These are phyloP conservation scores for Cryptococcus sp. DNA, from an alignment of 1,284 basidiomycete species.

Conservation along the genomic window DNA sequence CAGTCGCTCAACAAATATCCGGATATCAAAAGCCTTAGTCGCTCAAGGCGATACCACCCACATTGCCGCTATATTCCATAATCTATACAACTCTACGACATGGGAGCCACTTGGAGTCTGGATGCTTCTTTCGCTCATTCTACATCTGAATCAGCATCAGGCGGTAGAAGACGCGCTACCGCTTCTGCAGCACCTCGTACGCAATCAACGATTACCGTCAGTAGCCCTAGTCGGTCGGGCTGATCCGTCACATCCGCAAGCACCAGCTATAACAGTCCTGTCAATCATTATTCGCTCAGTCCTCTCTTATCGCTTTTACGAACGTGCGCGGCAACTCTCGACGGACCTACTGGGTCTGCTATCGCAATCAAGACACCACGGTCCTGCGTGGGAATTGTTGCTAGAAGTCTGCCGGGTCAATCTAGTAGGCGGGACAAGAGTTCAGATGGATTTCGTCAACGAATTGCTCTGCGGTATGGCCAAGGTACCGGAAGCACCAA, in stretches of 20 bases:
- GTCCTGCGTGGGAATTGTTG: not conserved
- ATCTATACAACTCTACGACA: conserved; percentile 8
- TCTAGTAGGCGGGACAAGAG: not conserved
- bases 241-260: conserved; percentile 1
- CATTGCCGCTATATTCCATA: conserved; percentile 15
- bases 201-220: not conserved
- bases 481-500: not conserved
- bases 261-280: not conserved
- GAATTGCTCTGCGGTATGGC: not conserved
- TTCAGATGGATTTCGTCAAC: not conserved
- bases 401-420: not conserved
- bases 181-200: not conserved
- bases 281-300: not conserved
- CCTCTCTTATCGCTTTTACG: not conserved
- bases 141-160: conserved; percentile 10
- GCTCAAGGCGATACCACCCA: conserved; percentile 3
- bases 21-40: conserved; percentile 1
- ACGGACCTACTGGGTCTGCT: not conserved
- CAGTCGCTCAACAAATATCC: conserved; percentile 5
- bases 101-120: conserved; percentile 15
- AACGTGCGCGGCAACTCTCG: not conserved
- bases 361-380: not conserved
- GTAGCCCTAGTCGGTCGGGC: conserved; percentile 3
- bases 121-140: conserved; percentile 15
- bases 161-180: conserved; percentile 3